Evolutionary conservation across 176 grass and related monocot species (phyloP).

Genomic region (Bonia amplexicaulis): DNA sequence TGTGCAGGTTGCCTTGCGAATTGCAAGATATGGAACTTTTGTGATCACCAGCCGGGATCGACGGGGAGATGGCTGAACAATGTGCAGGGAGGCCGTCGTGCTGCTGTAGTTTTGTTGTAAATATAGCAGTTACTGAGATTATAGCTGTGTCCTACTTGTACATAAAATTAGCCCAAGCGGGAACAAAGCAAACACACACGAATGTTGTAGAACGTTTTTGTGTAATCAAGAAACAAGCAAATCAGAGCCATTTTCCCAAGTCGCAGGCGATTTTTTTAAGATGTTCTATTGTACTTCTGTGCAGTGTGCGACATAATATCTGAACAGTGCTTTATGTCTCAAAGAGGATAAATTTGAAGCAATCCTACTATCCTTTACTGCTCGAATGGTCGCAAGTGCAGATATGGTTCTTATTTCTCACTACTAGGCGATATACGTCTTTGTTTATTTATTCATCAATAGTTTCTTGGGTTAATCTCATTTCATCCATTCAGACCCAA

Average conservation of each 20-base stretch:
- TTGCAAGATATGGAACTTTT: background rate
- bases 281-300: background rate
- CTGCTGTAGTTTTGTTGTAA: conserved; percentile 38
- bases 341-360: background rate
- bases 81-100: background rate
- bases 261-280: background rate
- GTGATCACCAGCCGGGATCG: background rate
- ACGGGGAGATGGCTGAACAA: conserved; percentile 8
- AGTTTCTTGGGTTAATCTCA: background rate
- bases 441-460: background rate
- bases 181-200: background rate
- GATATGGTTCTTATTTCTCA: background rate
- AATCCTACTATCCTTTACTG: background rate
- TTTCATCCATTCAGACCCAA: background rate
- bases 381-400: background rate
- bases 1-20: conserved; percentile 15
- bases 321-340: background rate
- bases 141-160: conserved; percentile 38
- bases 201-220: conserved; percentile 8
- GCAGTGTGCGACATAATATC: background rate
- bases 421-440: background rate
- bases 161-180: conserved; percentile 15
- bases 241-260: background rate
- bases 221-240: background rate
- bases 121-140: conserved; percentile 33